Evolutionary conservation across 176 grass and related monocot genomes (phyloP).

Genomic region (Elymus sibiricus): DNA sequence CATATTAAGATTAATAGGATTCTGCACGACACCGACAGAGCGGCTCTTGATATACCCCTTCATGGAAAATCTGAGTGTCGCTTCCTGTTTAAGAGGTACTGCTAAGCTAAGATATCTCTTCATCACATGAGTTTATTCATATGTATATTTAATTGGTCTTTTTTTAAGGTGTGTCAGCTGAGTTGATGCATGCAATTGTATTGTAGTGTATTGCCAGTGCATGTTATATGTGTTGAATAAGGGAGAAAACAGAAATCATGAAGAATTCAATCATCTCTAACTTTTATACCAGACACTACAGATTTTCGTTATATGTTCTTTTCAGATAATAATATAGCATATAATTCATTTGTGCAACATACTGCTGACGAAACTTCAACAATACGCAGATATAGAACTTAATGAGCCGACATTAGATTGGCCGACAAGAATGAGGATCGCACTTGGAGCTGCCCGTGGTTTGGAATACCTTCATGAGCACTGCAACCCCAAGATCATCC

Average conservation of each 20-base stretch:
- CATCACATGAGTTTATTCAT: neutral
- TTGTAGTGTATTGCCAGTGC: neutral
- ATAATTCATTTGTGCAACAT: neutral
- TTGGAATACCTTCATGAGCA: constrained; percentile 91
- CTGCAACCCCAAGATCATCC: constrained; percentile 89
- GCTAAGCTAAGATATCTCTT: neutral
- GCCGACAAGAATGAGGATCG: constrained; percentile 52
- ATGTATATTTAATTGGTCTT: neutral
- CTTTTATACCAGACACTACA: neutral
- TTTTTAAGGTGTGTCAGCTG: constrained; percentile 9
- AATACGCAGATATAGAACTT: constrained; percentile 54
- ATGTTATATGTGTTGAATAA: neutral
- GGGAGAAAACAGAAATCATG: neutral
- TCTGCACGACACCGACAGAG: constrained; percentile 63
- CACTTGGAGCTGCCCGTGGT: constrained; percentile 70
- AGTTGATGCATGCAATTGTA: neutral
- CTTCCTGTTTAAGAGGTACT: constrained; percentile 78
- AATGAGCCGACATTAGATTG: constrained; percentile 66
- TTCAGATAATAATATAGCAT: neutral
- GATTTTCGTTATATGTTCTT: neutral
- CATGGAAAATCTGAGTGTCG: constrained; percentile 91
- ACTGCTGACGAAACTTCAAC: neutral
- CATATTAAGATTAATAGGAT: constrained; percentile 87
- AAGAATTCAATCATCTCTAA: constrained; percentile 1
- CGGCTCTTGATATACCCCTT: constrained; percentile 92